These are phyloP conservation scores for Breviolum minutum DNA, from an alignment of 73 alveolate genomes.

Conservation along the genomic window DNA sequence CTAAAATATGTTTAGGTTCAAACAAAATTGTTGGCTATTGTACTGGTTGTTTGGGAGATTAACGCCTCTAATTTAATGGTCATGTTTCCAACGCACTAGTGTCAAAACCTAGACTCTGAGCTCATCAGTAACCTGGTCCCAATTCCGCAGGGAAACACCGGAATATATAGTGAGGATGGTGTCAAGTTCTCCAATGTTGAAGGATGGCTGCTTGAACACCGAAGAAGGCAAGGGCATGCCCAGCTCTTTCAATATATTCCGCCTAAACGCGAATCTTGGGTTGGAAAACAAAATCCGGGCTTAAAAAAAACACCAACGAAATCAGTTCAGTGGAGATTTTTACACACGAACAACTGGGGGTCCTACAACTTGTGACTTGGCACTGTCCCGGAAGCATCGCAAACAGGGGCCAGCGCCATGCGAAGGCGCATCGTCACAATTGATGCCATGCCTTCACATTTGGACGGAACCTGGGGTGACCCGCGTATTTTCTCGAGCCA, in stretches of 20 bases:
- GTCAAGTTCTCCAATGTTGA: background rate
- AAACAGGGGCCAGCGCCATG: background rate
- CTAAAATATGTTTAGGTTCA: too few species aligned
- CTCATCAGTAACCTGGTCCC: slow-evolving; percentile 5
- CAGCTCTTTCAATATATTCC: background rate
- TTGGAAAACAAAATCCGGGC: background rate
- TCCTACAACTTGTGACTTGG: background rate
- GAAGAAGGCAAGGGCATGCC: background rate
- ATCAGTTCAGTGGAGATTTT: too few species aligned
- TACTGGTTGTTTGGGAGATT: too few species aligned
- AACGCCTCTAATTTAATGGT: too few species aligned
- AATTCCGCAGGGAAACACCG: background rate
- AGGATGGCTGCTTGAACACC: background rate
- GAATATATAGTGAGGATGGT: background rate
- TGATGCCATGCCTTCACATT: slow-evolving; percentile 21
- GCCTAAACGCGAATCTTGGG: background rate
- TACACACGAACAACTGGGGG: background rate
- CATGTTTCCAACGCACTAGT: background rate
- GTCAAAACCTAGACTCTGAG: background rate
- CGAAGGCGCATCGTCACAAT: background rate
- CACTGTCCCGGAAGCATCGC: background rate
- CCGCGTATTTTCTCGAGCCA: too few species aligned
- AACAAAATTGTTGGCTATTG: too few species aligned
- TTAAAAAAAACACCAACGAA: background rate
- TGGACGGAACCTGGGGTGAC: too few species aligned